Evolutionary conservation across 2,329 filamentous ascomycete species (phyloP).

Genomic region (Colletotrichum neosansevieriae): DNA sequence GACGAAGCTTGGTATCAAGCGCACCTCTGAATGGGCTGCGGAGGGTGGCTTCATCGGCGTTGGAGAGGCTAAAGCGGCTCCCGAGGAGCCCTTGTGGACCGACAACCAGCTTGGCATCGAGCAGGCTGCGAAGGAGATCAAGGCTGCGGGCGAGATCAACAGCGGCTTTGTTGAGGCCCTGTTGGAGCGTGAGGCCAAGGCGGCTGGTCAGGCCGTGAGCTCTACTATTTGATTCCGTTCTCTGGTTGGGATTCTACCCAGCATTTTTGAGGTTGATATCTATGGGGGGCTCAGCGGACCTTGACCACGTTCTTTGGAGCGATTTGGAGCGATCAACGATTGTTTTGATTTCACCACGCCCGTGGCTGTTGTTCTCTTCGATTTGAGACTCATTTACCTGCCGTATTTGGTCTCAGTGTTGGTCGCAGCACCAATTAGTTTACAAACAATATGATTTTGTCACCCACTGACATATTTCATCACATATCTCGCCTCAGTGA

Average conservation of each 20-base stretch:
- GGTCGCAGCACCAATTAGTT: constrained; percentile 36
- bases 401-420: constrained; percentile 33
- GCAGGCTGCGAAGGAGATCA: constrained; percentile 72
- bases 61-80: constrained; percentile 74
- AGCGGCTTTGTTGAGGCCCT: constrained; percentile 68
- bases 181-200: constrained; percentile 65
- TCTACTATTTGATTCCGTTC: constrained; percentile 44
- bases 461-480: constrained; percentile 23
- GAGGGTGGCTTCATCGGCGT: constrained; percentile 96
- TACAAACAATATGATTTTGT: constrained; percentile 29
- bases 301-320: constrained; percentile 49
- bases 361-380: constrained; percentile 35
- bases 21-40: constrained; percentile 90
- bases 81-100: constrained; percentile 86
- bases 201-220: constrained; percentile 46
- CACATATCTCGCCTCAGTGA: neutral
- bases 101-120: constrained; percentile 86
- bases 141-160: constrained; percentile 54
- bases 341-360: constrained; percentile 18
- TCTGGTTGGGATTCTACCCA: constrained; percentile 7
- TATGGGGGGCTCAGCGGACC: constrained; percentile 37
- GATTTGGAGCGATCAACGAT: constrained; percentile 47
- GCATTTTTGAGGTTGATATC: constrained; percentile 33
- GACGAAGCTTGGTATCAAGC: constrained; percentile 88
- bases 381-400: constrained; percentile 22